Base-by-base conservation (phyloP, 192 early-diverging fungal species). In the Backusella macrospora region DNA sequence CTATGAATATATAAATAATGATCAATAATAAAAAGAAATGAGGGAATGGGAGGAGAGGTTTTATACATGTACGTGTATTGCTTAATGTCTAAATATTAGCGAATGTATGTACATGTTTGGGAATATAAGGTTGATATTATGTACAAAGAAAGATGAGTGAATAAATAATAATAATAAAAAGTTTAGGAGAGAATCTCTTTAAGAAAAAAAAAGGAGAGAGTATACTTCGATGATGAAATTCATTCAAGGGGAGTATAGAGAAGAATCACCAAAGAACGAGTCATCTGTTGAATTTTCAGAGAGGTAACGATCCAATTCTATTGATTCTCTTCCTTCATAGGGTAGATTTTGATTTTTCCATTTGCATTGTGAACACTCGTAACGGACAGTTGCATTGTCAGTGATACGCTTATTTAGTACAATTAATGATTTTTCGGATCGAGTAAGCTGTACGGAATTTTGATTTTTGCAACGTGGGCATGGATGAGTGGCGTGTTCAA, bases 391-490 rank as follows among this genome's bases (percentile, higher is more conserved):
- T 12, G 64, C 68, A 39, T 71, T 75, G 43, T 78, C 71, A 2
- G 72, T 72, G 23, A 81, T 71, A 16, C 70, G 75, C 15, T 71
- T 77, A 55, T 81, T 81, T 52, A 81, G 59, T 15, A 81, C 14
- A 34, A 77, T 75, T 0, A 81, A 13, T 45, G 77, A 76, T 29
- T 67, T 74, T 73, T 81, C 80, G 9, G 72, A 69, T 63, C 80
- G 68, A 8, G 76, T 81, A 23, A 81, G 65, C 48, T 72, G 80
- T n/a, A 81, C 80, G 1, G 76, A 72, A 10, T 45, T 43, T 68
- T 73, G 65, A 29, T 65, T 64, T 72, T 81, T 81, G 47, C 80
- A 81, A 40, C 70, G 66, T 46, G 80, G 80, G 62, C 80, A 81
- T 18, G 76, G 73, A 21, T 81, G 80, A 9, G 52, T 45, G 29